A percentile compares a stretch with the other conserved stretches of the same genome.
Evolutionary conservation across 2,329 filamentous ascomycete genomes (phyloP).

Genomic region (Cercospora brassicicola): DNA sequence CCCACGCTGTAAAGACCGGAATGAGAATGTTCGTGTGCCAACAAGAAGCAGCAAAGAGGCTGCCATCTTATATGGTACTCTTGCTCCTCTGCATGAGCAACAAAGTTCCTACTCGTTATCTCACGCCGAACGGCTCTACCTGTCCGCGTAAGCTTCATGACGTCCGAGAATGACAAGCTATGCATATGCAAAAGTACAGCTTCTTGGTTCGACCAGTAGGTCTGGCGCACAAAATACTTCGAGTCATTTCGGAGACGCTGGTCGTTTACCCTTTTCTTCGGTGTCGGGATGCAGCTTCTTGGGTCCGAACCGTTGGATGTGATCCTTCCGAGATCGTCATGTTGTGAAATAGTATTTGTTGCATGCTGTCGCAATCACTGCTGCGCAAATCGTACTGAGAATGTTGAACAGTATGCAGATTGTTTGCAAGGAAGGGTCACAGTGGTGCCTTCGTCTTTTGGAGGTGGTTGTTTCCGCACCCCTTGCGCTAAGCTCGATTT

Average conservation of each 20-base stretch:
- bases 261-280: not conserved
- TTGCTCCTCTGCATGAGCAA: not conserved
- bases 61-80: not conserved
- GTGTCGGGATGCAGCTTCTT: not conserved
- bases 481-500: not conserved
- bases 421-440: not conserved
- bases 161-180: not conserved
- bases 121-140: not conserved
- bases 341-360: not conserved
- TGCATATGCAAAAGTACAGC: not conserved
- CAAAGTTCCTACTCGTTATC: not conserved
- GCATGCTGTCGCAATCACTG: not conserved
- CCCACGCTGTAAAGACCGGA: not conserved
- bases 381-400: not conserved
- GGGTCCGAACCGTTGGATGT: not conserved
- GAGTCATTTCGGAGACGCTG: not conserved
- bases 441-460: not conserved
- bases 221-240: not conserved
- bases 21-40: not conserved
- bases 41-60: not conserved
- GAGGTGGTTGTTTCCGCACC: not conserved
- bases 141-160: not conserved
- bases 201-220: not conserved
- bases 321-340: not conserved
- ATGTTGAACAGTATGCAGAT: not conserved